phyloP scores from a whole-genome alignment of 2,329 filamentous ascomycete species.

The Alternaria sp. region DNA sequence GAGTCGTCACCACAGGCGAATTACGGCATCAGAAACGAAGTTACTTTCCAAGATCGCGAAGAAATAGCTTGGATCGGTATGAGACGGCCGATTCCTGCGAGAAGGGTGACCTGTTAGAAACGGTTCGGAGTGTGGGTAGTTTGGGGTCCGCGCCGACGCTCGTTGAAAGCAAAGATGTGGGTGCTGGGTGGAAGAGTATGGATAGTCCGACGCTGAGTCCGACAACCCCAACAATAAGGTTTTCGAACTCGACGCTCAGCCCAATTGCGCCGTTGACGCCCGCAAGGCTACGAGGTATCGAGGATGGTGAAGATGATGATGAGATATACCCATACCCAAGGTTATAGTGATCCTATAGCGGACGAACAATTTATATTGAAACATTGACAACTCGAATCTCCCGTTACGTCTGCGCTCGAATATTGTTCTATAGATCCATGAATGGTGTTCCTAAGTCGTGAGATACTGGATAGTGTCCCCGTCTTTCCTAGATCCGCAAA shows the following conservation, averaged over 20 bases:
- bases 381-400: not conserved
- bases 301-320: constrained; percentile 33
- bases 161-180: constrained; percentile 37
- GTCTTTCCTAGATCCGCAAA: not conserved
- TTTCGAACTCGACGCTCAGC: constrained; percentile 37
- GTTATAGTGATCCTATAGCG: constrained; percentile 24
- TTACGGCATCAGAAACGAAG: constrained; percentile 32
- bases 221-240: constrained; percentile 32
- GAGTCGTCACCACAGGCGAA: constrained; percentile 32
- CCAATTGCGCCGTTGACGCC: constrained; percentile 44
- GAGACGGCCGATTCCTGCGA: constrained; percentile 39
- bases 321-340: constrained; percentile 39
- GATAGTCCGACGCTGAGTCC: constrained; percentile 37
- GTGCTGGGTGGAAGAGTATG: constrained; percentile 34
- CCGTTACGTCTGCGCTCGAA: not conserved
- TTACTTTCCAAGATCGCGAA: constrained; percentile 38
- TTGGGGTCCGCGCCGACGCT: constrained; percentile 46
- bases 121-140: constrained; percentile 45
- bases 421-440: not conserved
- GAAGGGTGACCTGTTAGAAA: constrained; percentile 46
- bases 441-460: not conserved
- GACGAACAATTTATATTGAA: not conserved
- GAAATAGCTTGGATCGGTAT: constrained; percentile 43
- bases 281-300: constrained; percentile 34
- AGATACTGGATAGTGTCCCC: not conserved